A percentile compares a stretch with the other conserved stretches of the same genome.
Conservation (phyloP, 768 basidiomycete genomes). For the Lyophyllum semitale region DNA sequence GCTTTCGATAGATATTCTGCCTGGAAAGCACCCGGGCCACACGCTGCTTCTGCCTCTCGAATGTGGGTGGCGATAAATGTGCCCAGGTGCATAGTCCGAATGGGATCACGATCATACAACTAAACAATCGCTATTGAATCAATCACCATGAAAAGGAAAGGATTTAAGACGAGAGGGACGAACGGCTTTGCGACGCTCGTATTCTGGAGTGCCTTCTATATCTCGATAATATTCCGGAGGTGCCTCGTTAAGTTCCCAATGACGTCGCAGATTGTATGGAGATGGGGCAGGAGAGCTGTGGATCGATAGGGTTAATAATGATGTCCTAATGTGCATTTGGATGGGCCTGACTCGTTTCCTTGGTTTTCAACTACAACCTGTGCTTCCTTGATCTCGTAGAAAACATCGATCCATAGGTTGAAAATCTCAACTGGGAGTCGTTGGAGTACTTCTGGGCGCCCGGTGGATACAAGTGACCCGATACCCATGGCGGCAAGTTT, state of each 20-base stretch:
- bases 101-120: conserved; percentile 72
- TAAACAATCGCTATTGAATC: conserved; percentile 30
- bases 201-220: conserved; percentile 75
- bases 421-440: conserved; percentile 77
- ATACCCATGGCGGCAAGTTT: conserved; percentile 86
- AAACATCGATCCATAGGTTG: conserved; percentile 87
- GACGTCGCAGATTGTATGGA: conserved; percentile 50
- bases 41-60: conserved; percentile 61
- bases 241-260: conserved; percentile 71
- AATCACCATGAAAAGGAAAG: conserved; percentile 2
- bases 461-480: conserved; percentile 75
- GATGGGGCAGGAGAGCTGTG: conserved; percentile 27
- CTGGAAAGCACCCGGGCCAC: conserved; percentile 63
- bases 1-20: conserved; percentile 59
- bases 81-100: conserved; percentile 68
- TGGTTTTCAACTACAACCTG: conserved; percentile 35
- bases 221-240: conserved; percentile 60
- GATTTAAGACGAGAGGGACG: conserved; percentile 19
- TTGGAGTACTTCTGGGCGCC: conserved; percentile 68
- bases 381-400: conserved; percentile 83
- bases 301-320: conserved; percentile 8
- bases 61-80: conserved; percentile 58
- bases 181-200: conserved; percentile 73
- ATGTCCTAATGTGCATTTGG: background rate
- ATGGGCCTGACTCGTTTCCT: conserved; percentile 32